These are phyloP conservation scores for Leccinum subgranulosum DNA, from an alignment of 768 basidiomycete genomes.

Conservation along the genomic window DNA sequence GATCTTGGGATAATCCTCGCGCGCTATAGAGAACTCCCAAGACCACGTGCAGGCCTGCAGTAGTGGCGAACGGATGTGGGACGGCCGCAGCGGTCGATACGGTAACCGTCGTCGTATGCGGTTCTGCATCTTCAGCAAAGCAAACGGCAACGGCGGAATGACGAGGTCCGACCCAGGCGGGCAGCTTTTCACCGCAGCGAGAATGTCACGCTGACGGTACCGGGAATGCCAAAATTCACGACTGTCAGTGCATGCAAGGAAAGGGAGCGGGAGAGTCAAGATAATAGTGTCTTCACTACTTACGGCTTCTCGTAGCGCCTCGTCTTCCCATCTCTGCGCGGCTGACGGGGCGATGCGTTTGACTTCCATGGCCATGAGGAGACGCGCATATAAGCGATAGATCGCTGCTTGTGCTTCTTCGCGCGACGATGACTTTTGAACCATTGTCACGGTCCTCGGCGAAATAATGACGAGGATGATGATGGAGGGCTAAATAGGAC, in stretches of 20 bases:
- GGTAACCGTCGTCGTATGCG: not conserved
- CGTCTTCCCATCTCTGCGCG: slow-evolving; percentile 3
- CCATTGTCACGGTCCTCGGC: no score
- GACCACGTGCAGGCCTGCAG: not conserved
- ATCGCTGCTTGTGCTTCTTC: no score
- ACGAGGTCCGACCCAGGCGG: not conserved
- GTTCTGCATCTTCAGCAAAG: slow-evolving; percentile 4
- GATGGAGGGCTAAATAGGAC: no score
- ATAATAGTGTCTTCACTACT: not conserved
- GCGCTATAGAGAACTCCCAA: not conserved
- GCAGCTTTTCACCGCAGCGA: not conserved
- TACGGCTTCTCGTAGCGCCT: slow-evolving; percentile 6
- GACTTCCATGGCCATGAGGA: not conserved
- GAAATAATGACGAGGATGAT: no score
- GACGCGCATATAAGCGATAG: no score
- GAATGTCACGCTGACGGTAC: not conserved
- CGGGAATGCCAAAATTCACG: not conserved
- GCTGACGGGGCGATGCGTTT: not conserved
- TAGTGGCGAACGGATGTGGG: slow-evolving; percentile 2
- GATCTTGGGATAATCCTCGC: not conserved
- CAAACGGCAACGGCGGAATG: slow-evolving; percentile 3
- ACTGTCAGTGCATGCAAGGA: not conserved
- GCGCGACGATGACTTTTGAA: no score
- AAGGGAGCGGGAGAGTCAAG: not conserved
- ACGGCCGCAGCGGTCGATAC: not conserved